These are phyloP conservation scores for Cunninghamia lanceolata DNA, from an alignment of 75 land plant species.

Conservation along the genomic window DNA sequence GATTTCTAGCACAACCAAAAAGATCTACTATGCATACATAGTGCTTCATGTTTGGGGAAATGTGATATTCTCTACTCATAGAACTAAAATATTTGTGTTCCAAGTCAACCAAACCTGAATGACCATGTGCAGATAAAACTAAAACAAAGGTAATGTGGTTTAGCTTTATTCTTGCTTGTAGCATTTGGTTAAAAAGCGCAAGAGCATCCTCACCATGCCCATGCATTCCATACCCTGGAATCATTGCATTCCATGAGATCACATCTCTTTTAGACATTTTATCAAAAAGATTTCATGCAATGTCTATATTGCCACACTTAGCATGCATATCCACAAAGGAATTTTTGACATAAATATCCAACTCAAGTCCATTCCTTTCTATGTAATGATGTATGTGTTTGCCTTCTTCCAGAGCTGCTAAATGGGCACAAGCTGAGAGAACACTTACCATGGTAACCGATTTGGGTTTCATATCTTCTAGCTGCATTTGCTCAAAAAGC, in stretches of 20 bases:
- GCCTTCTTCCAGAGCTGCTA: no score
- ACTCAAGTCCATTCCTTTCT: no score
- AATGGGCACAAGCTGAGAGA: no score
- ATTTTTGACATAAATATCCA: no score
- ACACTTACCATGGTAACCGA: no score
- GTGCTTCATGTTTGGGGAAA: conserved; percentile 8
- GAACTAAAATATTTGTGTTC: background rate
- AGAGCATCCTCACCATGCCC: conserved; percentile 13
- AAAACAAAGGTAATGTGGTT: conserved; percentile 10
- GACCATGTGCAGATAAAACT: conserved; percentile 10
- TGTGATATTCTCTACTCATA: no score
- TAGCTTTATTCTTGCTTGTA: background rate
- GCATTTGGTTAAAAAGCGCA: conserved; percentile 13
- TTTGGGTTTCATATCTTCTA: background rate
- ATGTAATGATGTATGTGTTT: no score
- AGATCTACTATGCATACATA: conserved; percentile 13
- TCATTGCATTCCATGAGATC: no score
- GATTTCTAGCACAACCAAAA: conserved; percentile 1
- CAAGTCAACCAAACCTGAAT: background rate
- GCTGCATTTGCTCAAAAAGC: conserved; percentile 4
- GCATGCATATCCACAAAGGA: no score
- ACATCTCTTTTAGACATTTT: no score
- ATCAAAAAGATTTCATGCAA: no score
- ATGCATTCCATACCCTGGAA: background rate
- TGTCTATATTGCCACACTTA: no score